Evolutionary conservation across 148 eudicot genomes (phyloP).

Genomic region (Rhododendron henanense): DNA sequence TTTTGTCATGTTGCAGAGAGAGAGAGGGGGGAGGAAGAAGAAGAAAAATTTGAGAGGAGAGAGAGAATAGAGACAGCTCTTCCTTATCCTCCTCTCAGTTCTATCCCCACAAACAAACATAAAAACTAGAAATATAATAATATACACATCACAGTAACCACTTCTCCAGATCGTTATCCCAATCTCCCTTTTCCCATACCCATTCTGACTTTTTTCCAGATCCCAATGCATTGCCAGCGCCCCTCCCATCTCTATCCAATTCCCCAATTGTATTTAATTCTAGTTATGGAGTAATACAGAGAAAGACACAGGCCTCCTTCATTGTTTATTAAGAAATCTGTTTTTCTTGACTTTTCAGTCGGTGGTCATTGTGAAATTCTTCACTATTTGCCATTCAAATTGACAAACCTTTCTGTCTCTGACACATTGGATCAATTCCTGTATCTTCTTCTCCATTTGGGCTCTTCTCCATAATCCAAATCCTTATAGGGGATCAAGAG

Average conservation of each 20-base stretch:
- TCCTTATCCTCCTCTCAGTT: conserved; percentile 6
- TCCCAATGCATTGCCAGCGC: neutral
- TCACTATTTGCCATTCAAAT: neutral
- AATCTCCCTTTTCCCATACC: neutral
- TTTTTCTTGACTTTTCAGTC: neutral
- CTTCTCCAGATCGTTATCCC: neutral
- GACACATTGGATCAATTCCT: neutral
- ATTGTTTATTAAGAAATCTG: neutral
- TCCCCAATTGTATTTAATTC: neutral
- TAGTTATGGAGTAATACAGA: neutral
- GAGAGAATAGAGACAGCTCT: neutral
- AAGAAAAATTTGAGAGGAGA: neutral
- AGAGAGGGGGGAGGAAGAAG: neutral
- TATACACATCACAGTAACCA: neutral
- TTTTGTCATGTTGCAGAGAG: neutral
- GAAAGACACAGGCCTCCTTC: neutral
- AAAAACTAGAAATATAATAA: neutral
- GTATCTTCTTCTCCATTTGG: too few species aligned
- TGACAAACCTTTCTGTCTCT: neutral
- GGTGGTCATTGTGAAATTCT: neutral
- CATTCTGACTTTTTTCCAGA: neutral
- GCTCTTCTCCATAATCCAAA: neutral
- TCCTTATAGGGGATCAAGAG: neutral
- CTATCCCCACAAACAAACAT: neutral
- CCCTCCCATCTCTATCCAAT: neutral